phyloP scores from a whole-genome alignment of 2,329 filamentous ascomycete species.

The Exophiala dermatitidis region DNA sequence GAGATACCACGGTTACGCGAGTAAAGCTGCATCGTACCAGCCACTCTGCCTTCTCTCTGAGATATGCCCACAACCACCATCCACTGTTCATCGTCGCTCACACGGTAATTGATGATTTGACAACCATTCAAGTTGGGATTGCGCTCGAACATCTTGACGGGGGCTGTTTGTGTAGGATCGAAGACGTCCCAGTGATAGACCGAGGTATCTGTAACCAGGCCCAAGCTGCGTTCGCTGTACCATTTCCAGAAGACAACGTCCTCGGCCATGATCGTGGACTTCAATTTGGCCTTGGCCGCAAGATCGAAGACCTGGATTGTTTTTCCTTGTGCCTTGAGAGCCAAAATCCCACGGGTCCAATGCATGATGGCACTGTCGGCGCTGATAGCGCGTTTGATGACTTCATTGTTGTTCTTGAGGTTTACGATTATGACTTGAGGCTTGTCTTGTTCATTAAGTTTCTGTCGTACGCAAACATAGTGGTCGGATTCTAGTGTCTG shows the following conservation, averaged over 20 bases:
- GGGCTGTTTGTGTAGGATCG: conserved; percentile 68
- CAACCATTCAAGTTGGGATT: conserved; percentile 82
- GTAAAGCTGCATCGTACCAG: conserved; percentile 94
- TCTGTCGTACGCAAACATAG: conserved; percentile 93
- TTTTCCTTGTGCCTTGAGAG: conserved; percentile 85
- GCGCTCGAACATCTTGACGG: conserved; percentile 89
- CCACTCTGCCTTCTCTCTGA: conserved; percentile 84
- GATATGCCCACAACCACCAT: conserved; percentile 96
- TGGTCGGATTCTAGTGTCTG: conserved; percentile 97
- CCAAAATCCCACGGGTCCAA: conserved; percentile 92
- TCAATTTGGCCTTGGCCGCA: conserved; percentile 85
- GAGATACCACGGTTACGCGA: conserved; percentile 94
- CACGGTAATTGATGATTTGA: conserved; percentile 99
- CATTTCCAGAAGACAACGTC: conserved; percentile 99
- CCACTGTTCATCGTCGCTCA: conserved; percentile 94
- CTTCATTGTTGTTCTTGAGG: conserved; percentile 94
- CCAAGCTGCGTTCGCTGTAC: conserved; percentile 83
- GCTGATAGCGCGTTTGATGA: conserved; percentile 91
- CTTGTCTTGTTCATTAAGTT: conserved; percentile 73
- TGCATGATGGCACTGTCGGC: conserved; percentile 99
- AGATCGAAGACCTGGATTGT: conserved; percentile 98
- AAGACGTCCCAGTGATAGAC: conserved; percentile 99
- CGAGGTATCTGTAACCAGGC: conserved; percentile 80
- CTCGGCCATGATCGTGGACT: conserved; percentile 92
- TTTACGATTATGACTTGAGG: conserved; percentile 96